Base-by-base conservation (phyloP, 2,329 filamentous ascomycete genomes). In the Hymenoscyphus infarciens region DNA sequence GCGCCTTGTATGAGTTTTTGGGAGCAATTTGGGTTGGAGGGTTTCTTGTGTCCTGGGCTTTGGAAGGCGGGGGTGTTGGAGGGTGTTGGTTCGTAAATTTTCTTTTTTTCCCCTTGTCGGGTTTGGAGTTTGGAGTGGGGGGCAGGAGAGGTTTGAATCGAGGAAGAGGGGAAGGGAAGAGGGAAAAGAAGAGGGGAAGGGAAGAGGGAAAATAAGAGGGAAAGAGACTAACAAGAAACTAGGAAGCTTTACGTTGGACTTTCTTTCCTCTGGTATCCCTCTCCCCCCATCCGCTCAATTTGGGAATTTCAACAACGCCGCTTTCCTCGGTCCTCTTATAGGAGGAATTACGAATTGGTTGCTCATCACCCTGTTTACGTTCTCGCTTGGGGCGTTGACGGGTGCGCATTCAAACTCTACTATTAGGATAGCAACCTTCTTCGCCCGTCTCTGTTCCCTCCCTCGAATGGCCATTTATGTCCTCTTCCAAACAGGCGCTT, bases 341-440 rank as follows among this genome's bases (percentile, higher is more conserved):
- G 74, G 74, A 1, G 70, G 72, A 0, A 57, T 74, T 0, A 63
- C 69, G 3, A 75, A 73, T 39, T 65, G 72, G 0, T 19, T 75
- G 0, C 71, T 72, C 16, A 72, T 82, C 11, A 75, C 80, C 0
- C 70, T 84, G 0, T 79, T 83, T 64, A 82, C 82, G 38, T 80
- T 77, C 52, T 75, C 75, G 0, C 79, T 80, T 22, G 79, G 77
- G 0, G 77, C 80, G 0, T 76, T 81, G 1, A 80, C 78, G 1
- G 81, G 82, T 5, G 81, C 79, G 0, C 82, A 84, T 68, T 74
- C 84, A 58, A 84, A 82, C 65, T 82, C 82, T 1, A 74, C 79
- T 2, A 83, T 84, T 55, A 83, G 81, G 0, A 76, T 84, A 38
- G 78, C 80, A 0, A 83, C 81, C 0, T 83, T 84, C 64, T 81